Evolutionary conservation across 768 basidiomycete genomes (phyloP), one percentile per base, ranked within the genome.

Genomic region (Mycena rebaudengoi): DNA sequence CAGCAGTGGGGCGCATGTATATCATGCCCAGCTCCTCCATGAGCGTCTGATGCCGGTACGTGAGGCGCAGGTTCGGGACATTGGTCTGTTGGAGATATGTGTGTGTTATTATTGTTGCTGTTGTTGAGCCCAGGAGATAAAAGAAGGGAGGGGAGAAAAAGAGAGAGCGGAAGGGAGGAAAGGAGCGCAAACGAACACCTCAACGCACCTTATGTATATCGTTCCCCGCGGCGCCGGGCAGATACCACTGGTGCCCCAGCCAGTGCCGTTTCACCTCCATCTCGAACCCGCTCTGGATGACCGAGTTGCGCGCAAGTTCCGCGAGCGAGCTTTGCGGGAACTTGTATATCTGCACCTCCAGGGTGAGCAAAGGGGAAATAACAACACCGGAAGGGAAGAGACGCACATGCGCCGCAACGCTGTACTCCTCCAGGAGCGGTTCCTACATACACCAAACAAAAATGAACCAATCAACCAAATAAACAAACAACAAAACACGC

Each of bases 261-360:
- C 95, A 96, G 74, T 94, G 95, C 11, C 94, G 90, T 79, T 99
- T 99, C 71, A 98, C 75, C 74, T 97, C 92, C 96, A 98, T 99
- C 78, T 99, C 98, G 74, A 98, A 99, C 1, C 98, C 98, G 70
- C 94, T 95, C 74, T 99, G 98, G 45, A 92, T 83, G 30, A 99
- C 98, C 0, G 95, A 97, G 79, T 99, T 99, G 41, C 98, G 89
- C n/a, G 98, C 98, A 12, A 99, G 86, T 76, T 99, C 98, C 13
- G 96, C 98, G 60, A 99, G 82, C 0, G 94, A 95, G 68, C 91
- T 93, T 74, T 95, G 97, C 0, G 97, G 94, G 52, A 99, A 79
- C 78, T 98, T 99, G 79, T 98, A 98, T 62, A 99, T 99, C 91
- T 98, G 60, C 35, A 16, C 37, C 41, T n/a, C 62, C 25, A 18